Evolutionary conservation across 345 rosid genomes (phyloP), one percentile per base, ranked within the genome.

Genomic region (Euclidium syriacum): DNA sequence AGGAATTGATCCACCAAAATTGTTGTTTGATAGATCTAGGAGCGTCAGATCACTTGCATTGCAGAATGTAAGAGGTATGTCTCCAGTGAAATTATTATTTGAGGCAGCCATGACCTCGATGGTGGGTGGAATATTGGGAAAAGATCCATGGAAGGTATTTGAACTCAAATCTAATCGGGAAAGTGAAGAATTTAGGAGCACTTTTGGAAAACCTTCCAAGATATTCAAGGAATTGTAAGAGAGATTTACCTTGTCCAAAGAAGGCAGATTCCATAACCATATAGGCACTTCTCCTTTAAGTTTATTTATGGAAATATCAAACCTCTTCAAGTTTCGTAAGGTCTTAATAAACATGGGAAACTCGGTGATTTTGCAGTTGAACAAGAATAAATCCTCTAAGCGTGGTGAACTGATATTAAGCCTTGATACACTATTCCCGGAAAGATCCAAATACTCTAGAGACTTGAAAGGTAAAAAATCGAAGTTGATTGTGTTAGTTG

Each of bases 1-100:
- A 2, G 79, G 84, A 5, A 83, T 52, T 1, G 1, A 0, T 11
- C 78, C 80, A 10, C 1, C 42, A 57, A 83, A 62, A 4, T 10
- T 35, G 58, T 83, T 83, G 40, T 38, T 7, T 0, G 87, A 83
- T 29, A 77, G 33, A 42, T 77, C 75, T 27, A 83, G 77, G 24
- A 78, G 70, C 30, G 7, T 7, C 0, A 80, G 78, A n/a, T 0
- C 2, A 1, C 2, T 4, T 5, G 51, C 65, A 8, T 8, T 69
- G 79, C 81, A 80, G 5, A 74, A 3, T 8, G 79, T 55, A 0
- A 12, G 5, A 0, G 85, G 87, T 4, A 83, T 76, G 5, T 0
- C 34, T 5, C 88, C 85, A 0, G 3, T 2, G n/a, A 78, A 57
- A 5, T 10, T 9, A 38, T 80, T 83, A 14, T 52, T 48, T 19